Evolutionary conservation across 106 monocot genomes (phyloP).

Genomic region (Dioscorea alata): DNA sequence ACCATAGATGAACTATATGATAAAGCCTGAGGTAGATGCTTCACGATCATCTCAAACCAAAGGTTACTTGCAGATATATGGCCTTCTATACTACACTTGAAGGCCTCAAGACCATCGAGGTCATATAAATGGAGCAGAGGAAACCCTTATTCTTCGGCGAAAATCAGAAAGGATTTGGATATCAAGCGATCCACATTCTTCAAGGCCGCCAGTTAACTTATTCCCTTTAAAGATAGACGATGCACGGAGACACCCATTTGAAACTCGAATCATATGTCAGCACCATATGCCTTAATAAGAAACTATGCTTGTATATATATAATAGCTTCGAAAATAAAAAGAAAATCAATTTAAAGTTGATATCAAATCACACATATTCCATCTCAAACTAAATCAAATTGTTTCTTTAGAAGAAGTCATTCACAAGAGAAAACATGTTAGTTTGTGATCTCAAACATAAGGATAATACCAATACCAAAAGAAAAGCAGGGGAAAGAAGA

Average conservation of each 20-base stretch:
- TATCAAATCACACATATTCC: too few relatives aligned
- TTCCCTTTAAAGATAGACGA: constrained; percentile 82
- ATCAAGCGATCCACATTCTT: constrained; percentile 66
- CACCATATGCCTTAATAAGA: background rate
- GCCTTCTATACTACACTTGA: constrained; percentile 13
- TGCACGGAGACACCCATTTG: constrained; percentile 92
- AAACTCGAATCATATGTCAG: constrained; percentile 42
- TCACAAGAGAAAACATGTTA: too few relatives aligned
- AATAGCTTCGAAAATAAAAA: background rate
- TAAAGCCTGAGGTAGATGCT: constrained; percentile 55
- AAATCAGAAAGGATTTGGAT: constrained; percentile 45
- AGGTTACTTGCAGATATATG: constrained; percentile 28
- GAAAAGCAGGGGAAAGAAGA: too few relatives aligned
- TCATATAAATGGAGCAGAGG: constrained; percentile 82
- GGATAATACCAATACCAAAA: too few relatives aligned
- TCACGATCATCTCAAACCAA: constrained; percentile 70
- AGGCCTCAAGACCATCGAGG: constrained; percentile 18
- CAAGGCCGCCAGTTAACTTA: constrained; percentile 40
- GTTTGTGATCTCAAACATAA: too few relatives aligned
- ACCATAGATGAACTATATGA: constrained; percentile 62
- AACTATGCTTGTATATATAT: background rate
- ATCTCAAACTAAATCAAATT: too few relatives aligned
- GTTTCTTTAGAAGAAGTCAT: too few relatives aligned
- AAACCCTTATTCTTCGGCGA: constrained; percentile 48
- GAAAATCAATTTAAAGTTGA: too few relatives aligned